These are phyloP conservation scores for Ganoderma resinaceum DNA, from an alignment of 1,284 basidiomycete species.

Conservation along the genomic window DNA sequence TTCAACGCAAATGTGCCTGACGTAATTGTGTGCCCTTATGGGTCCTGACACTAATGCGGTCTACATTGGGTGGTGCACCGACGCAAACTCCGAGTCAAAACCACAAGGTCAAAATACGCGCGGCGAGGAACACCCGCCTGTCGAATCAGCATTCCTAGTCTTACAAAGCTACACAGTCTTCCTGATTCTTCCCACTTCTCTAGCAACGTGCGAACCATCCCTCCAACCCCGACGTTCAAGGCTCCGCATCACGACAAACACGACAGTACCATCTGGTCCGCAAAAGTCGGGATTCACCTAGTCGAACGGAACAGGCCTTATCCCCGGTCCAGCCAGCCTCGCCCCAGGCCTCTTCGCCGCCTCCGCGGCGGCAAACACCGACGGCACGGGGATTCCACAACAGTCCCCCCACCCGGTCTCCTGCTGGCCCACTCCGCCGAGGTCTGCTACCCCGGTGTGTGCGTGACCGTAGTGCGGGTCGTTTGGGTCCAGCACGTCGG, in stretches of 20 bases:
- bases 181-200: not conserved
- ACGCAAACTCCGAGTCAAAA: not conserved
- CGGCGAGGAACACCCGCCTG: not conserved
- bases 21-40: not conserved
- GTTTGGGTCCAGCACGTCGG: constrained; percentile 46
- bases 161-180: not conserved
- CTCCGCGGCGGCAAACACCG: constrained; percentile 76
- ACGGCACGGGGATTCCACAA: constrained; percentile 90
- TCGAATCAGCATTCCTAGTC: not conserved
- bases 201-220: not conserved
- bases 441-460: constrained; percentile 48
- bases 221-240: not conserved
- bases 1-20: not conserved
- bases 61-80: not conserved
- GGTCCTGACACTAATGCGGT: not conserved
- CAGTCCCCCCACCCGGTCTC: constrained; percentile 90
- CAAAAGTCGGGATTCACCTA: constrained; percentile 36
- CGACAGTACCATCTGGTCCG: not conserved
- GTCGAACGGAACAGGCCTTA: constrained; percentile 87
- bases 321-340: constrained; percentile 61
- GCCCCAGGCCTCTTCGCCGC: constrained; percentile 50
- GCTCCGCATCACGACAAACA: not conserved
- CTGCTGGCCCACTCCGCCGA: constrained; percentile 53
- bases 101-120: not conserved
- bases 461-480: constrained; percentile 63